Evolutionary conservation across 2,329 filamentous ascomycete species (phyloP).

Genomic region (Colletotrichum tropicicola): DNA sequence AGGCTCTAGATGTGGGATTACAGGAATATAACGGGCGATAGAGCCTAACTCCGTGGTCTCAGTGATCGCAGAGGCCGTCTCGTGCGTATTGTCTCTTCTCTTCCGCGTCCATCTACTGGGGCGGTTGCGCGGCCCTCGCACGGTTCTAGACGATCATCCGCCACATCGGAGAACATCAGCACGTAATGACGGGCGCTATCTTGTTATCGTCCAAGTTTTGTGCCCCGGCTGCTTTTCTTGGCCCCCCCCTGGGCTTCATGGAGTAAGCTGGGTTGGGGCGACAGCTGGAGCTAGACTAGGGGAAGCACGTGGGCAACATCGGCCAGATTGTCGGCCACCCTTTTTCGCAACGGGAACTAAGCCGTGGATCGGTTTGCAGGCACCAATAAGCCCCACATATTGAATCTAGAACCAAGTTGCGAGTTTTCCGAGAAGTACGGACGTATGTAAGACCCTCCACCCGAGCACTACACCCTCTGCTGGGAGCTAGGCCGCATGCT

Average conservation of each 20-base stretch:
- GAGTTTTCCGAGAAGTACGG: background rate
- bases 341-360: conserved; percentile 1
- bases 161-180: background rate
- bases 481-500: background rate
- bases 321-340: background rate
- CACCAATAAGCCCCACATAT: background rate
- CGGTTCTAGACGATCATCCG: background rate
- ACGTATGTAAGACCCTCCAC: background rate
- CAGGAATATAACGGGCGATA: background rate
- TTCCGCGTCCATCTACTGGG: background rate
- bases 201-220: background rate
- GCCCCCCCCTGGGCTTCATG: background rate
- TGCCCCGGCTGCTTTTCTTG: background rate
- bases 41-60: background rate
- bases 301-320: conserved; percentile 11
- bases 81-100: background rate
- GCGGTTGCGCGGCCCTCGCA: background rate
- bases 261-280: background rate
- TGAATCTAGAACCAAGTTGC: background rate
- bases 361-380: background rate
- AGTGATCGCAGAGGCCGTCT: background rate
- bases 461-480: background rate
- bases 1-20: background rate
- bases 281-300: background rate
- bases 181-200: background rate